These are phyloP conservation scores for Phylloporus scabripes DNA, from an alignment of 768 basidiomycete genomes.

Conservation along the genomic window DNA sequence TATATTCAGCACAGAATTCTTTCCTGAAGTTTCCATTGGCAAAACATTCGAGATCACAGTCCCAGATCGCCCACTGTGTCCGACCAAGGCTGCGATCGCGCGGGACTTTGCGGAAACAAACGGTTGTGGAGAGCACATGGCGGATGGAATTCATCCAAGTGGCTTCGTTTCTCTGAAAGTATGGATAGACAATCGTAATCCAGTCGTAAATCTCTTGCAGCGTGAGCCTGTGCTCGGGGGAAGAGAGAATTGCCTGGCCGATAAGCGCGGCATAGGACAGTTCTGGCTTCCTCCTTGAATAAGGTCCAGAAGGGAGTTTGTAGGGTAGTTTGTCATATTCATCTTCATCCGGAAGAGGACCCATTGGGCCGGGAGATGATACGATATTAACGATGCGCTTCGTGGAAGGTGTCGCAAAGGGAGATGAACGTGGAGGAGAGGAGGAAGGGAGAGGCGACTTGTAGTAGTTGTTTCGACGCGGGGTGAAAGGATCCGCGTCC, in stretches of 20 bases:
- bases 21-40: conserved; percentile 78
- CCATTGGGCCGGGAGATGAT: conserved; percentile 80
- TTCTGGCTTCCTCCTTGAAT: conserved; percentile 73
- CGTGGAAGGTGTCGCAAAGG: conserved; percentile 54
- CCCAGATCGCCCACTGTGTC: conserved; percentile 83
- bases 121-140: conserved; percentile 92
- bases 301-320: conserved; percentile 78
- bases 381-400: conserved; percentile 64
- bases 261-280: conserved; percentile 93
- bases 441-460: conserved; percentile 54
- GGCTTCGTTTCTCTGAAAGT: conserved; percentile 86
- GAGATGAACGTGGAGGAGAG: conserved; percentile 56
- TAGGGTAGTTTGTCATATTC: conserved; percentile 67
- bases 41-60: conserved; percentile 80
- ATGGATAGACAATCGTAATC: conserved; percentile 91
- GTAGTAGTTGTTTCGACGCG: conserved; percentile 39
- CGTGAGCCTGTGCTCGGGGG: conserved; percentile 76
- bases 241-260: conserved; percentile 89
- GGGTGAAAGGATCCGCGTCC: conserved; percentile 44
- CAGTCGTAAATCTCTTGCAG: conserved; percentile 95
- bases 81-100: conserved; percentile 74
- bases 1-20: conserved; percentile 40
- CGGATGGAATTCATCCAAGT: conserved; percentile 99
- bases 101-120: conserved; percentile 82
- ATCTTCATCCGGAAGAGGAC: conserved; percentile 54